These are phyloP conservation scores for Firmiana major DNA, from an alignment of 345 rosid genomes.

Conservation along the genomic window DNA sequence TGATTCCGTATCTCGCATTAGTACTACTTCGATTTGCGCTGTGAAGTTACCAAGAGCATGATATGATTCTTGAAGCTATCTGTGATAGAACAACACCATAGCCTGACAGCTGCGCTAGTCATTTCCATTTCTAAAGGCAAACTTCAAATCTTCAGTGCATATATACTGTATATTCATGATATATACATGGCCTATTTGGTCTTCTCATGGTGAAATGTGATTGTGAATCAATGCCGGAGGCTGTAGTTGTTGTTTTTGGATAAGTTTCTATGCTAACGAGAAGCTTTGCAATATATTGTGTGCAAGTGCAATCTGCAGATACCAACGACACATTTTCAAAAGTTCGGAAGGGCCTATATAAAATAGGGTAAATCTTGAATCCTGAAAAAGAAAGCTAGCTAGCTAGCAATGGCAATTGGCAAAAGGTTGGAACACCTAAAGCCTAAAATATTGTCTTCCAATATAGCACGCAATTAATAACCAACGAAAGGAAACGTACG, in stretches of 20 bases:
- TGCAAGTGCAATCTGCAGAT: background rate
- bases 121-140: conserved; percentile 4
- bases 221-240: too few relatives aligned
- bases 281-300: background rate
- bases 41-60: background rate
- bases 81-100: conserved; percentile 10
- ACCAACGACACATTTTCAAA: background rate
- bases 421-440: background rate
- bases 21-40: too few relatives aligned
- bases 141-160: background rate
- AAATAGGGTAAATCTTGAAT: background rate
- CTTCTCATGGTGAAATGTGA: too few relatives aligned
- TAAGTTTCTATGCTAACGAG: background rate
- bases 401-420: background rate
- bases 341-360: background rate
- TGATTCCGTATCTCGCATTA: background rate
- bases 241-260: background rate
- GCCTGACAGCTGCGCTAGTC: conserved; percentile 5
- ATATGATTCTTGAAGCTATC: background rate
- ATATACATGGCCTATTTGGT: background rate
- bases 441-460: background rate
- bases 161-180: background rate
- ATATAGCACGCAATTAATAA: background rate
- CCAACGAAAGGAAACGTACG: background rate
- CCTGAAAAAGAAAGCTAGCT: background rate